These are phyloP conservation scores for Schoenoplectus tabernaemontani DNA, from an alignment of 202 grass and related monocot species.

Conservation along the genomic window DNA sequence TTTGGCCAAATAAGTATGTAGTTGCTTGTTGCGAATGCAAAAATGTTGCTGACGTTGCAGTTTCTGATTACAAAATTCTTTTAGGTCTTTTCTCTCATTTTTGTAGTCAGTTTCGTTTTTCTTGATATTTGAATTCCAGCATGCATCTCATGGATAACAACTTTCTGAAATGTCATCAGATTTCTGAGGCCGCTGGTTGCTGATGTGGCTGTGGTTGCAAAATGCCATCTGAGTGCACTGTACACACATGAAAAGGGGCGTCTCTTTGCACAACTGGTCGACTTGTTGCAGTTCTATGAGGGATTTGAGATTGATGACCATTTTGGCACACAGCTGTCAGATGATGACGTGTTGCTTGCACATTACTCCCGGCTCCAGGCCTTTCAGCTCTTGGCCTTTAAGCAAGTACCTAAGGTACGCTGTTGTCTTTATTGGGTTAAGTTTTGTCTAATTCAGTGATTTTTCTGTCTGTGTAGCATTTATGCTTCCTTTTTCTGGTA, in stretches of 20 bases:
- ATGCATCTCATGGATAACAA: not conserved
- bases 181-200: conserved; percentile 81
- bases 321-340: conserved; percentile 77
- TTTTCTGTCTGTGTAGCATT: not conserved
- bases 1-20: not conserved
- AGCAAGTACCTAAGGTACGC: conserved; percentile 84
- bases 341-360: conserved; percentile 81
- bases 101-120: conserved; percentile 14
- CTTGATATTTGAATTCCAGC: not conserved
- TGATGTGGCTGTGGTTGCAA: conserved; percentile 87
- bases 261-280: conserved; percentile 87
- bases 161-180: conserved; percentile 26
- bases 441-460: not conserved
- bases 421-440: not conserved
- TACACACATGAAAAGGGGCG: conserved; percentile 86
- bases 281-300: conserved; percentile 95
- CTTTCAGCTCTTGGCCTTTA: conserved; percentile 90
- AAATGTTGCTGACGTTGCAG: not conserved
- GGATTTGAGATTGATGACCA: conserved; percentile 98
- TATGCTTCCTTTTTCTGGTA: not conserved
- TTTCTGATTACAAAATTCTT: not conserved
- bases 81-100: not conserved
- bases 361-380: conserved; percentile 85
- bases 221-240: conserved; percentile 64
- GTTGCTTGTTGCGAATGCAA: not conserved